Percentiles rank a stretch among this genome's conserved stretches.
phyloP scores from a whole-genome alignment of 2,329 filamentous ascomycete genomes.

The Phoma sp. region DNA sequence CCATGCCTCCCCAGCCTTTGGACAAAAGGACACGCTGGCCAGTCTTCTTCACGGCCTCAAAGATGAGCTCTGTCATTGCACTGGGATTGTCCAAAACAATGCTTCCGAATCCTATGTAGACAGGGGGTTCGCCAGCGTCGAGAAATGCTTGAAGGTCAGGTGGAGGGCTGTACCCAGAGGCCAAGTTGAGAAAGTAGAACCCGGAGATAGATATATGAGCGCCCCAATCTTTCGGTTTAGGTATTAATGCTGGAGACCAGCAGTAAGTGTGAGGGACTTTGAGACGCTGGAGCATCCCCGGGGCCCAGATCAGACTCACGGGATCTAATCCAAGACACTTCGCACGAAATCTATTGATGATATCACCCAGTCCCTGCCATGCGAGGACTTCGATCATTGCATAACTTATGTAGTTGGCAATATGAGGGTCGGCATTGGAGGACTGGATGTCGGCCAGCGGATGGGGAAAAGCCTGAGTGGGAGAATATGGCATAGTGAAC shows the following conservation, averaged over 20 bases:
- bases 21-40: slow-evolving; percentile 77
- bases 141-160: slow-evolving; percentile 32
- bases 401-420: slow-evolving; percentile 55
- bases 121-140: slow-evolving; percentile 30
- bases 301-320: slow-evolving; percentile 46
- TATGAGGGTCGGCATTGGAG: slow-evolving; percentile 35
- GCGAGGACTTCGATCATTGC: slow-evolving; percentile 56
- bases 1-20: slow-evolving; percentile 83
- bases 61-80: slow-evolving; percentile 35
- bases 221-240: slow-evolving; percentile 26
- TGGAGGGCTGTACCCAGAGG: slow-evolving; percentile 28
- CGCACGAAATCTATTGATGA: slow-evolving; percentile 54
- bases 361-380: slow-evolving; percentile 58
- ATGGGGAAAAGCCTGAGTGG: slow-evolving; percentile 55
- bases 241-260: slow-evolving; percentile 50
- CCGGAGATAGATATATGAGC: slow-evolving; percentile 31
- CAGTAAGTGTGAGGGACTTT: slow-evolving; percentile 55
- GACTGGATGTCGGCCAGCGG: slow-evolving; percentile 57
- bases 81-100: slow-evolving; percentile 40
- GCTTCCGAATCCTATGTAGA: slow-evolving; percentile 43
- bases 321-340: slow-evolving; percentile 51
- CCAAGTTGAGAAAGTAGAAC: slow-evolving; percentile 34
- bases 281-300: slow-evolving; percentile 45
- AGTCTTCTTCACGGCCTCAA: slow-evolving; percentile 48
- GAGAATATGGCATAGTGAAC: slow-evolving; percentile 64